phyloP scores from a whole-genome alignment of 192 early-diverging fungal species.

The Kappamyces sp. region DNA sequence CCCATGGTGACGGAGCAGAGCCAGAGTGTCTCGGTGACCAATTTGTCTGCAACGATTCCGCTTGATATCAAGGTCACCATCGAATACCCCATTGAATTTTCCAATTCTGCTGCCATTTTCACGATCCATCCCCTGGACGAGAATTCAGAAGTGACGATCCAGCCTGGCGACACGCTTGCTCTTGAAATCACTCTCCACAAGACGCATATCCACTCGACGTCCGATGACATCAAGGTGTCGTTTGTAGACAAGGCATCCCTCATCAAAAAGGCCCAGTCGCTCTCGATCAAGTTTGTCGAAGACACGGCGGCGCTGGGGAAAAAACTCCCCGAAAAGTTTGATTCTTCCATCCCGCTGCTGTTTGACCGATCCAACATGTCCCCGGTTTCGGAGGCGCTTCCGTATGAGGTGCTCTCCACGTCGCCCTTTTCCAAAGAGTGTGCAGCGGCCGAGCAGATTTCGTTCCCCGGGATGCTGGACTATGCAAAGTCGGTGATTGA shows the following conservation, averaged over 20 bases:
- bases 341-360: too few relatives aligned
- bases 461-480: too few relatives aligned
- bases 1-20: conserved; percentile 25
- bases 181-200: conserved; percentile 56
- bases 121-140: conserved; percentile 51
- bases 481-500: conserved; percentile 27
- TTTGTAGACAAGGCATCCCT: conserved; percentile 66
- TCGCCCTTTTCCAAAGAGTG: too few relatives aligned
- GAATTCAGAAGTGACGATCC: conserved; percentile 55
- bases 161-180: conserved; percentile 49
- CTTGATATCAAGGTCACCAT: conserved; percentile 63
- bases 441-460: too few relatives aligned
- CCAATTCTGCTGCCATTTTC: conserved; percentile 50
- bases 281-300: conserved; percentile 62
- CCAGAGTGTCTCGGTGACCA: conserved; percentile 50
- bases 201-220: conserved; percentile 56
- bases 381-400: too few relatives aligned
- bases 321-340: conserved; percentile 8
- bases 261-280: conserved; percentile 49
- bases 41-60: conserved; percentile 57
- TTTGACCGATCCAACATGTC: too few relatives aligned
- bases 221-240: conserved; percentile 70
- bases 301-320: conserved; percentile 17
- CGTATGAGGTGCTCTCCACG: too few relatives aligned
- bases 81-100: conserved; percentile 74